Conservation (phyloP, 2,329 filamentous ascomycete genomes). For the Metarhizium guizhouense region DNA sequence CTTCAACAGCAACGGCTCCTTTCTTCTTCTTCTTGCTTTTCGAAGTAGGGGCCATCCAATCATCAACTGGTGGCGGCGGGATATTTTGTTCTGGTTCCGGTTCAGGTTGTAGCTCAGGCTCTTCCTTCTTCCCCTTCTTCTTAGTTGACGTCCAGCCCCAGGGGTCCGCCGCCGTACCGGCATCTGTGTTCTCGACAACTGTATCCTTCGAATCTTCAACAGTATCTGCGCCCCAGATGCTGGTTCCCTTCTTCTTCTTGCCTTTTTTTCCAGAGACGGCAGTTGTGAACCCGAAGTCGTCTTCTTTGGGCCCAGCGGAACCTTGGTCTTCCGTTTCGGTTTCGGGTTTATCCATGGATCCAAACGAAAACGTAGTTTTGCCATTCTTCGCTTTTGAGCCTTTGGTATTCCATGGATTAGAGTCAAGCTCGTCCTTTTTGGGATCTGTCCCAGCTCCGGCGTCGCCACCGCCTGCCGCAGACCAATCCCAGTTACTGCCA, state of each 20-base stretch:
- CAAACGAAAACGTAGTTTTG: conserved; percentile 37
- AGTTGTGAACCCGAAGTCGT: conserved; percentile 20
- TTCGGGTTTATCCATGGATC: conserved; percentile 31
- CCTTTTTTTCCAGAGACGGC: conserved; percentile 28
- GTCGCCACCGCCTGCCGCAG: conserved; percentile 17
- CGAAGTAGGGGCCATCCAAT: conserved; percentile 11
- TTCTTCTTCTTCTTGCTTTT: conserved; percentile 32
- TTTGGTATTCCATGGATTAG: conserved; percentile 41
- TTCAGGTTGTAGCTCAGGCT: conserved; percentile 15
- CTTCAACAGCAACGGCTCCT: conserved; percentile 13
- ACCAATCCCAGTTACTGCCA: conserved; percentile 30
- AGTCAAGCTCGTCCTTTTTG: conserved; percentile 31
- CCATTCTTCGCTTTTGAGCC: conserved; percentile 41
- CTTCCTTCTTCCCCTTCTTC: conserved; percentile 32
- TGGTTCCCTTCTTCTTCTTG: conserved; percentile 30
- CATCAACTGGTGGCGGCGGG: conserved; percentile 11
- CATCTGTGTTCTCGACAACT: conserved; percentile 13
- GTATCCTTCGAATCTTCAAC: conserved; percentile 23
- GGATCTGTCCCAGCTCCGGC: conserved; percentile 24
- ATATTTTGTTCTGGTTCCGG: conserved; percentile 9
- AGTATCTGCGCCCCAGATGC: conserved; percentile 25
- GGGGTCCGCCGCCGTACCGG: conserved; percentile 12
- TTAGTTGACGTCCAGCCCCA: conserved; percentile 28
- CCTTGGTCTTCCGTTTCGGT: conserved; percentile 27
- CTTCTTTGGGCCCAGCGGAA: conserved; percentile 20